Evolutionary conservation across 176 grass and related monocot genomes (phyloP), one percentile per base, ranked within the genome.

Genomic region (Carex kokanica): DNA sequence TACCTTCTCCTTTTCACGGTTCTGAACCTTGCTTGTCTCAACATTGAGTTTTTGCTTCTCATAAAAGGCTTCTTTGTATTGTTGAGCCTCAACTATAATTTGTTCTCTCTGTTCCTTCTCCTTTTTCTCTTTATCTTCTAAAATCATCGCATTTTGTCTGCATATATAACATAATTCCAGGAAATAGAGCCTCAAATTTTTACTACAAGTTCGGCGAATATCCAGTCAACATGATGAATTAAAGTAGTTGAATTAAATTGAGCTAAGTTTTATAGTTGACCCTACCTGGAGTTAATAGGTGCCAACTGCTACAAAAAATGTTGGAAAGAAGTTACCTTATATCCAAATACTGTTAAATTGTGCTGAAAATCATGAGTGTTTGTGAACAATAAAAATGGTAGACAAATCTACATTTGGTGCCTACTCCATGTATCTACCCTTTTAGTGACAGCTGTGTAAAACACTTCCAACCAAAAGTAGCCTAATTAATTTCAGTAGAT

Each of bases 1-100:
- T 80, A 96, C 93, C 91, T 93, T 96, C 79, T 96, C 93, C 82
- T 86, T 93, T 81, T 96, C 93, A 62, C 75, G 87, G 85, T 93
- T 96, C 64, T 96, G 90, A 17, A 55, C 82, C 85, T 87, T 91
- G 90, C 80, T 89, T 47, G 90, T 93, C 79, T 91, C 90, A 29
- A 43, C 49, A 81, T 91, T 96, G 68, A 93, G 87, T 81, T 89
- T 93, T 58, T 72, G 60, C 74, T 96, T 96, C 91, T 96, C 88
- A n/a, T 89, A 86, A 2, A 93, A 96, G 64, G 80, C 87, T 75
- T 93, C 68, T 86, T 93, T 93, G 71, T 85, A 96, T 12, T 93
- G 90, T 61, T 93, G 73, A 13, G 93, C 85, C 25, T 89, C 93
- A 54, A 96, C 53, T 53, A 96, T 78, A 60, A 96, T 96, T 78